Evolutionary conservation across 805 yeast species (phyloP).

Genomic region (Huiozyma sinensis): DNA sequence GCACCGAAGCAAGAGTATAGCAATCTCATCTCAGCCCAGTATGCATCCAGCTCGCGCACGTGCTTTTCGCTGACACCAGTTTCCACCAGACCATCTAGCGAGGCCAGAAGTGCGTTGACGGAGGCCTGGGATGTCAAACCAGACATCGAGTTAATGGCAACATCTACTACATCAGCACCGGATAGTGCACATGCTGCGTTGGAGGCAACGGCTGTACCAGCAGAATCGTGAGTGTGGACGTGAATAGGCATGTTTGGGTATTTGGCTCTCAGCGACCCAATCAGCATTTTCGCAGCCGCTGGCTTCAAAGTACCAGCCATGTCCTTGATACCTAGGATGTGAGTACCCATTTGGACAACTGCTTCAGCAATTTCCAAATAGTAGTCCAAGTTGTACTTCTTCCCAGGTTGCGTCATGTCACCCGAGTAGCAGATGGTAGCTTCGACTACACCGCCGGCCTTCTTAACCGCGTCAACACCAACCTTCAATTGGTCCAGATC

Average conservation of each 20-base stretch:
- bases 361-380: conserved; percentile 72
- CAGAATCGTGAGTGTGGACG: conserved; percentile 98
- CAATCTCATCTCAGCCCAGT: conserved; percentile 98
- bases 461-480: conserved; percentile 95
- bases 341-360: conserved; percentile 90
- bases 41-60: conserved; percentile 78
- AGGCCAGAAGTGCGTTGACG: conserved; percentile 82
- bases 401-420: conserved; percentile 92
- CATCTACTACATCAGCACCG: conserved; percentile 98
- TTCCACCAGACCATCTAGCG: conserved; percentile 76
- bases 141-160: conserved; percentile 93
- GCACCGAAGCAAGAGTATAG: conserved; percentile 96
- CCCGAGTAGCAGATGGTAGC: conserved; percentile 98
- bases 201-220: conserved; percentile 98
- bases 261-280: conserved; percentile 70
- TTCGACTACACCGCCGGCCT: conserved; percentile 98
- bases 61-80: conserved; percentile 58
- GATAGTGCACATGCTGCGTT: conserved; percentile 91
- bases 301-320: conserved; percentile 99
- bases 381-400: conserved; percentile 90
- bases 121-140: conserved; percentile 99
- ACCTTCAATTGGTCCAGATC: conserved; percentile 94
- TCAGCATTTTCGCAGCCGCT: conserved; percentile 72
- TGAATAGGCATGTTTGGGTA: conserved; percentile 95
- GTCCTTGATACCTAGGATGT: conserved; percentile 93